These are phyloP conservation scores for Coemansia sp. DNA, from an alignment of 192 early-diverging fungal species.

Conservation along the genomic window DNA sequence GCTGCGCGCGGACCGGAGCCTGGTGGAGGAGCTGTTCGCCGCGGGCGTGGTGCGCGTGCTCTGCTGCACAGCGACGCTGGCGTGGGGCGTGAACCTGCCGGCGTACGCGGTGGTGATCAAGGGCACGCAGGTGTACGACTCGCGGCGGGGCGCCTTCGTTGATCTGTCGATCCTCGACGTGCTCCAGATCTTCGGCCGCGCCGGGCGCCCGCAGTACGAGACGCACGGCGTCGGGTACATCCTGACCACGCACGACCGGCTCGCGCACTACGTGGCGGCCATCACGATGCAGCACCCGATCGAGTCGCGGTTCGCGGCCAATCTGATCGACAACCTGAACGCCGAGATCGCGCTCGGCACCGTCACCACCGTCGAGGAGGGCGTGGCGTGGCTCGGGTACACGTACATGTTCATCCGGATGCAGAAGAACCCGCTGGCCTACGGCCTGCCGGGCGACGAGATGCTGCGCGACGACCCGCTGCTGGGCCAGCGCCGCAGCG, in stretches of 20 bases:
- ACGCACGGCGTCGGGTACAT: constrained; percentile 92
- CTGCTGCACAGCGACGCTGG: constrained; percentile 96
- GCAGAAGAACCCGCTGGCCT: constrained; percentile 92
- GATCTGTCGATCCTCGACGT: constrained; percentile 98
- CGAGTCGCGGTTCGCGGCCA: constrained; percentile 86
- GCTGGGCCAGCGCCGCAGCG: constrained; percentile 76
- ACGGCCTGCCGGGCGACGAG: constrained; percentile 83
- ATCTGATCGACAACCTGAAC: constrained; percentile 93
- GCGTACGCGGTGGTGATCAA: constrained; percentile 99
- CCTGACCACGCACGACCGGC: constrained; percentile 90
- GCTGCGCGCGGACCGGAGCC: constrained; percentile 80
- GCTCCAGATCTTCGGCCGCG: constrained; percentile 99
- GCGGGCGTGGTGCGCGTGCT: constrained; percentile 80
- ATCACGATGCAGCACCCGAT: constrained; percentile 98
- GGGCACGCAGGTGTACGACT: constrained; percentile 94
- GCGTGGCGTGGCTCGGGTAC: constrained; percentile 95
- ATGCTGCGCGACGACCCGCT: constrained; percentile 74
- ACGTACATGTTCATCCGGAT: constrained; percentile 97
- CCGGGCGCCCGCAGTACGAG: constrained; percentile 94
- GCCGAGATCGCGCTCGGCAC: constrained; percentile 97
- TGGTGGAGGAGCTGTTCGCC: constrained; percentile 90
- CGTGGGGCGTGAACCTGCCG: constrained; percentile 99
- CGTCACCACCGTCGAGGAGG: constrained; percentile 94
- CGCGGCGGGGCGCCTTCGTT: constrained; percentile 90
- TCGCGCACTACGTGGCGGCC: constrained; percentile 88